These are phyloP conservation scores for Globisporangium spinosum DNA, from an alignment of 352 stramenopile genomes.

Conservation along the genomic window DNA sequence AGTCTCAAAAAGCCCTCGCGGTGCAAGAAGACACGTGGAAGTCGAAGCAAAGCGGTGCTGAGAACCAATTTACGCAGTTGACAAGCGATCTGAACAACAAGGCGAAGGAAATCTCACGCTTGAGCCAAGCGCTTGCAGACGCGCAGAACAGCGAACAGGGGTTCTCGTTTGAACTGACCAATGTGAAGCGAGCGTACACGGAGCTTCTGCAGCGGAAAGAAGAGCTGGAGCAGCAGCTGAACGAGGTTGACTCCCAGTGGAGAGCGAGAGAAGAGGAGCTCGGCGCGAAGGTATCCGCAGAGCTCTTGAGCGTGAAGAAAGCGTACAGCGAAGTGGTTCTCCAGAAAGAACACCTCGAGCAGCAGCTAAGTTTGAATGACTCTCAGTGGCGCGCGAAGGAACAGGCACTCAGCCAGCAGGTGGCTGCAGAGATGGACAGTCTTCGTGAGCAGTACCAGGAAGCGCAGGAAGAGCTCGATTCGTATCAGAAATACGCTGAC, in stretches of 20 bases:
- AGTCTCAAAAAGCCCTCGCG: slow-evolving; percentile 24
- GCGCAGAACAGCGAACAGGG: not conserved
- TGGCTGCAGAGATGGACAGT: slow-evolving; percentile 30
- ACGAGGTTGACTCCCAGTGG: slow-evolving; percentile 15
- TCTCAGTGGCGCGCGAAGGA: slow-evolving; percentile 35
- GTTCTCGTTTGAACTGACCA: slow-evolving; percentile 5
- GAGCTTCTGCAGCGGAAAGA: slow-evolving; percentile 8
- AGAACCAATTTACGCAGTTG: slow-evolving; percentile 5
- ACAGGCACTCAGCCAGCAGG: slow-evolving; percentile 29
- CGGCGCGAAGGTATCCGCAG: slow-evolving; percentile 19
- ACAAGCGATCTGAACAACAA: not conserved
- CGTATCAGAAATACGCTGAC: slow-evolving; percentile 47
- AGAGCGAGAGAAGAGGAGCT: slow-evolving; percentile 8
- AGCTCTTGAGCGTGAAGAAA: slow-evolving; percentile 18
- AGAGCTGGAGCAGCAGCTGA: slow-evolving; percentile 16
- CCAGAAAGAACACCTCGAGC: slow-evolving; percentile 30
- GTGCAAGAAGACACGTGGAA: slow-evolving; percentile 29
- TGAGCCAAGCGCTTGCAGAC: slow-evolving; percentile 1
- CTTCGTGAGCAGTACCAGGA: slow-evolving; percentile 42
- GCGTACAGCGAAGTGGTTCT: slow-evolving; percentile 20
- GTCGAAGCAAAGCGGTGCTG: not conserved
- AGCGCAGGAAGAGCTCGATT: slow-evolving; percentile 46
- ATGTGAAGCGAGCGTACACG: slow-evolving; percentile 7
- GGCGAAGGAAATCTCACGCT: not conserved
- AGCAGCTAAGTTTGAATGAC: slow-evolving; percentile 26